Conservation (phyloP, 2,329 filamentous ascomycete species). For the Aspergillus thermomutatus region DNA sequence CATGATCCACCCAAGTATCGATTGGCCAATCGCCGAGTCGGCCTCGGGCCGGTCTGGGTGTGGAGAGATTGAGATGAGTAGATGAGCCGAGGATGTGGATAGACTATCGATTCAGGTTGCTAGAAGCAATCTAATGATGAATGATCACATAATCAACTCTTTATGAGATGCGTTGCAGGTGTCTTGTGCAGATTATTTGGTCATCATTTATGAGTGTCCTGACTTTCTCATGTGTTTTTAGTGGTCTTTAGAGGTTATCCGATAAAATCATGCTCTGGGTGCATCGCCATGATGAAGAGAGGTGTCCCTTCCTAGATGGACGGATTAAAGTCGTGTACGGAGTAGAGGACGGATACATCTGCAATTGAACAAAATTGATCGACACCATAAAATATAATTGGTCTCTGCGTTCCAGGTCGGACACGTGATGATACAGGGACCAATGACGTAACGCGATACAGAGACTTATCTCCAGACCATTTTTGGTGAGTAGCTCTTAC, state of each 20-base stretch:
- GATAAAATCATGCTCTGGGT: not conserved
- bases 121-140: not conserved
- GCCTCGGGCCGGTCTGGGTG: not conserved
- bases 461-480: not conserved
- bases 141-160: not conserved
- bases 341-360: not conserved
- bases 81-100: conserved; percentile 1
- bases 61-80: not conserved
- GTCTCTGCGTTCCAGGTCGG: not conserved
- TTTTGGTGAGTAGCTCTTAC: not conserved
- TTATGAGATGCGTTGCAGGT: not conserved
- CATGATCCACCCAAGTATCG: not conserved
- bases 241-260: not conserved
- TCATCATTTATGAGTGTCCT: not conserved
- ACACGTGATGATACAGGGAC: not conserved
- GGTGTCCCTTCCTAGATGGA: not conserved
- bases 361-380: not conserved
- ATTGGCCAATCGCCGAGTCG: not conserved
- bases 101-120: not conserved
- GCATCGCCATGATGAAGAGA: not conserved
- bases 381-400: not conserved
- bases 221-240: not conserved
- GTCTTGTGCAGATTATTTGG: not conserved
- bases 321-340: not conserved
- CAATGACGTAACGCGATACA: conserved; percentile 5